Percentiles rank a stretch among this genome's conserved stretches.
Evolutionary conservation across 345 rosid species (phyloP).

Genomic region (Gossypium bickii): DNA sequence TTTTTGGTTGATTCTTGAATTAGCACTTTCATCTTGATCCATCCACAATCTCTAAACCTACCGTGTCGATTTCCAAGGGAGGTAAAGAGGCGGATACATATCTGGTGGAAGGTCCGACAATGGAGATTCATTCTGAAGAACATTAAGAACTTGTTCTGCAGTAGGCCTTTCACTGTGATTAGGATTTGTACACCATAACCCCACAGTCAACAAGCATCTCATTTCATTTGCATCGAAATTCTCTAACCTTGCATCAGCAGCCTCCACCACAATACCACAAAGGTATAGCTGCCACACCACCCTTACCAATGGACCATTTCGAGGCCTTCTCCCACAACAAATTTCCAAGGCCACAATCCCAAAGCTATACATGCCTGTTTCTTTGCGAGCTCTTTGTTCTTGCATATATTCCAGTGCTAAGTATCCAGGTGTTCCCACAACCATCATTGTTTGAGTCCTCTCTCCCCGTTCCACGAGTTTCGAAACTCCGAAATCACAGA

Average conservation of each 20-base stretch:
- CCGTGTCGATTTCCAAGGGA: background rate
- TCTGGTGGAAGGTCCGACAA: slow-evolving; percentile 20
- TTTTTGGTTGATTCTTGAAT: background rate
- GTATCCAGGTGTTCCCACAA: background rate
- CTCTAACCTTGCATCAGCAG: slow-evolving; percentile 19
- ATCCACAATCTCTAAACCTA: background rate
- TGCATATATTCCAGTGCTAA: background rate
- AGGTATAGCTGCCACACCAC: slow-evolving; percentile 25
- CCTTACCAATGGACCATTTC: slow-evolving; percentile 10
- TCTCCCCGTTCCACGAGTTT: background rate
- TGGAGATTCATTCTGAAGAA: slow-evolving; percentile 18
- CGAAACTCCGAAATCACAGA: background rate
- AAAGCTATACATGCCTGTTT: background rate
- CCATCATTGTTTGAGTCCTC: background rate
- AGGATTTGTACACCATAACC: slow-evolving; percentile 25
- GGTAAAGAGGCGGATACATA: slow-evolving; percentile 3
- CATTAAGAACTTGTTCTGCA: slow-evolving; percentile 20
- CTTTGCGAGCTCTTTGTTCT: background rate
- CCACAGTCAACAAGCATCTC: slow-evolving; percentile 21
- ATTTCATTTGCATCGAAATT: slow-evolving; percentile 20
- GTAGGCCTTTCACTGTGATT: slow-evolving; percentile 17
- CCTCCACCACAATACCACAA: slow-evolving; percentile 15
- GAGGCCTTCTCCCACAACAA: slow-evolving; percentile 15
- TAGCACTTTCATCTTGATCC: background rate
- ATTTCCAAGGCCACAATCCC: slow-evolving; percentile 19